phyloP scores from a whole-genome alignment of 306 rosid genomes.

The Fragaria ananassa region DNA sequence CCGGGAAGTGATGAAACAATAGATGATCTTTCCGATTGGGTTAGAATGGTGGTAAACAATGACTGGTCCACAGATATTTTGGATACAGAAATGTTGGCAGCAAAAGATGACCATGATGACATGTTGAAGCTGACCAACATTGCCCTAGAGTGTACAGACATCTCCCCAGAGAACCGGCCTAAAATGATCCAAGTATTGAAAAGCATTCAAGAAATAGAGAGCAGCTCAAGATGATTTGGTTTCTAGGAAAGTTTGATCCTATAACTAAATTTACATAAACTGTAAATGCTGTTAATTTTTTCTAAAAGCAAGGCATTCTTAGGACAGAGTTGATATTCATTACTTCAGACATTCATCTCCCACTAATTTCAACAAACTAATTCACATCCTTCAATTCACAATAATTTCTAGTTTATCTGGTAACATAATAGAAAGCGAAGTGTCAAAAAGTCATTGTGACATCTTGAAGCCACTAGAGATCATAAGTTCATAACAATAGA shows the following conservation, averaged over 20 bases:
- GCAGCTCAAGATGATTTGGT: neutral
- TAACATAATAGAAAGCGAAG: too few species aligned
- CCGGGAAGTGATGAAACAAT: slow-evolving; percentile 32
- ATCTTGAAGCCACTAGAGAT: neutral
- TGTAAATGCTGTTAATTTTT: neutral
- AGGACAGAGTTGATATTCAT: too few species aligned
- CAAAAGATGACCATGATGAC: slow-evolving; percentile 57
- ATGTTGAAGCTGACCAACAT: slow-evolving; percentile 64
- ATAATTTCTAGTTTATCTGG: too few species aligned
- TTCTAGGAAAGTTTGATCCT: neutral
- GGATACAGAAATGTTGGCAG: slow-evolving; percentile 52
- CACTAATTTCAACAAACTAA: neutral
- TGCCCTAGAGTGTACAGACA: slow-evolving; percentile 63
- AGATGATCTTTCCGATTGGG: slow-evolving; percentile 69
- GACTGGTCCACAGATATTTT: slow-evolving; percentile 78
- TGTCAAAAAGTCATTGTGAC: too few species aligned
- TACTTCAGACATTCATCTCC: neutral
- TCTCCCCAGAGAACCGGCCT: slow-evolving; percentile 50
- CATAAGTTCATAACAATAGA: neutral
- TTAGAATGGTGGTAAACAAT: slow-evolving; percentile 54
- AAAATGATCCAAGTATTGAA: slow-evolving; percentile 47
- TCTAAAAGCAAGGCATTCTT: neutral
- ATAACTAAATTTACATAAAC: neutral
- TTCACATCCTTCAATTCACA: too few species aligned
- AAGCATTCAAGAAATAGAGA: slow-evolving; percentile 36